A percentile compares a stretch with the other conserved stretches of the same genome.
These are phyloP conservation scores for Prunus mume DNA, from an alignment of 306 rosid genomes.

Conservation along the genomic window DNA sequence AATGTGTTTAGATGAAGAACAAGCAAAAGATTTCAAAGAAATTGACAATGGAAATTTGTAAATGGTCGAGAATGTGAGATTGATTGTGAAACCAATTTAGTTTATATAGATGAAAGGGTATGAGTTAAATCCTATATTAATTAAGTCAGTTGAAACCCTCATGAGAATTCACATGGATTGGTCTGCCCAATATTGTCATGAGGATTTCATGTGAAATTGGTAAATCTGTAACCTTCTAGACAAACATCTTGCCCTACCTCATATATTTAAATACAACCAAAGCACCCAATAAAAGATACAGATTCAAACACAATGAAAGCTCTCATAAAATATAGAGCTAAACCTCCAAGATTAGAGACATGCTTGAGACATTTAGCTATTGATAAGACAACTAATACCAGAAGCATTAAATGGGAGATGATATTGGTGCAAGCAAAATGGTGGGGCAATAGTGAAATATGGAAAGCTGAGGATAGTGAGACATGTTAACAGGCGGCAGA, in stretches of 20 bases:
- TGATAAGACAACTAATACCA: background rate
- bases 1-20: background rate
- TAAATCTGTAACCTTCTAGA: background rate
- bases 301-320: background rate
- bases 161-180: conserved; percentile 33
- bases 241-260: conserved; percentile 11
- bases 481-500: background rate
- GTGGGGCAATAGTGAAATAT: background rate
- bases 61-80: background rate
- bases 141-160: background rate
- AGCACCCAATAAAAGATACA: background rate
- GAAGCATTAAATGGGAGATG: background rate
- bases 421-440: background rate
- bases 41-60: background rate
- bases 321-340: background rate
- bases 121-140: background rate
- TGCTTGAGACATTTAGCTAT: conserved; percentile 14
- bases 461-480: background rate
- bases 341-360: background rate
- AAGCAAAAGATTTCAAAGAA: background rate
- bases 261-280: background rate
- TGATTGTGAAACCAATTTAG: conserved; percentile 9
- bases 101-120: conserved; percentile 29
- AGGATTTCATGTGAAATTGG: background rate
- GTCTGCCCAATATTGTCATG: conserved; percentile 13